Evolutionary conservation across 129 eudicot genomes (phyloP).

Genomic region (Chrysanthemum seticuspe): DNA sequence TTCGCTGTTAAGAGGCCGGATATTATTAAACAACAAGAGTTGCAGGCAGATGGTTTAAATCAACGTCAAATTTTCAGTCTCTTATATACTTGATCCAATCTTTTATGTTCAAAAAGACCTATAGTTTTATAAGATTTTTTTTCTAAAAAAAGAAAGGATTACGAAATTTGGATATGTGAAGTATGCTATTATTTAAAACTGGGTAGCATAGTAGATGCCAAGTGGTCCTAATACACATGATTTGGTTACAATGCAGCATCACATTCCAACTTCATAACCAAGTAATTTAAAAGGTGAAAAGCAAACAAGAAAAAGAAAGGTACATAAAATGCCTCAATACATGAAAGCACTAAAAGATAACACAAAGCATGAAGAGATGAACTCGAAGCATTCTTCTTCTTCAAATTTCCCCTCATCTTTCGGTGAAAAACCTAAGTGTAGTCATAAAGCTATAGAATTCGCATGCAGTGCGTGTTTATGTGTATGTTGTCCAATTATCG

Average conservation of each 20-base stretch:
- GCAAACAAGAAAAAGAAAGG: neutral
- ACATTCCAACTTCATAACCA: slow-evolving; percentile 21
- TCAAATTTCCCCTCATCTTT: slow-evolving; percentile 20
- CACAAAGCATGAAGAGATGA: slow-evolving; percentile 23
- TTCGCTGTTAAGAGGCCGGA: neutral
- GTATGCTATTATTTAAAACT: neutral
- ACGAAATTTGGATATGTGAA: neutral
- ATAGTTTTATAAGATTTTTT: neutral
- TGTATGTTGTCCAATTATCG: slow-evolving; percentile 44
- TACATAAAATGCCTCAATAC: slow-evolving; percentile 4
- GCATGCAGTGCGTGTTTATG: slow-evolving; percentile 42
- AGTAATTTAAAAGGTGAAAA: slow-evolving; percentile 23
- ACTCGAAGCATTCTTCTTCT: slow-evolving; percentile 12
- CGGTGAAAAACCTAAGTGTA: slow-evolving; percentile 9
- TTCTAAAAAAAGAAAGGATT: neutral
- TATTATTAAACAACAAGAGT: too few species aligned
- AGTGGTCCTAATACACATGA: neutral
- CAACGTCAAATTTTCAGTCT: neutral
- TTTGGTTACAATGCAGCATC: slow-evolving; percentile 16
- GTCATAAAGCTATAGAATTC: slow-evolving; percentile 23
- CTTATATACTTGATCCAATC: neutral
- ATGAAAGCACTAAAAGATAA: neutral
- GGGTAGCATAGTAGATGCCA: neutral
- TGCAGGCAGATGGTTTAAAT: neutral
- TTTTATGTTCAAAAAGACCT: neutral